These are phyloP conservation scores for Chaetomium tenue DNA, from an alignment of 495 filamentous ascomycete genomes.

Conservation along the genomic window DNA sequence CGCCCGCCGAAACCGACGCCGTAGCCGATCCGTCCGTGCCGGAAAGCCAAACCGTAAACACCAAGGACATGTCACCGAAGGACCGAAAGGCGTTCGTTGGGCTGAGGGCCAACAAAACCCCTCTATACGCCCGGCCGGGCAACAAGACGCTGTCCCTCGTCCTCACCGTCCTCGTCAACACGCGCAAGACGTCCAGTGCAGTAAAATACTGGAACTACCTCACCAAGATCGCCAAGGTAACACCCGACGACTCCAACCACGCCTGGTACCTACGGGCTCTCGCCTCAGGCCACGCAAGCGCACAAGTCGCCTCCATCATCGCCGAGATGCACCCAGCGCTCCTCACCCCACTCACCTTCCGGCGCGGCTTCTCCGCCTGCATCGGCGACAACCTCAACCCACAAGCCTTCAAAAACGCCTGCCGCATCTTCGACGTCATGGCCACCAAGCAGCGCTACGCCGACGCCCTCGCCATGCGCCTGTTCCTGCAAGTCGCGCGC, in stretches of 20 bases:
- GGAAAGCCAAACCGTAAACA: neutral
- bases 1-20: neutral
- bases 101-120: neutral
- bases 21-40: neutral
- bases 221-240: conserved; percentile 53
- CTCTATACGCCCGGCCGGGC: conserved; percentile 52
- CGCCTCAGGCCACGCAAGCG: conserved; percentile 59
- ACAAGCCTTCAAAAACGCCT: conserved; percentile 57
- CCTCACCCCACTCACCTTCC: conserved; percentile 57
- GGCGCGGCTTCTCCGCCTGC: conserved; percentile 68
- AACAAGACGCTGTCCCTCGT: conserved; percentile 69
- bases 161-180: conserved; percentile 57
- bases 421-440: conserved; percentile 60
- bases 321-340: conserved; percentile 45
- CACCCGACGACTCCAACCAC: conserved; percentile 69
- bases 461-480: conserved; percentile 44
- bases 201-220: conserved; percentile 72
- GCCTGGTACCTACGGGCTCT: conserved; percentile 65
- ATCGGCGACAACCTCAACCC: conserved; percentile 67
- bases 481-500: conserved; percentile 43
- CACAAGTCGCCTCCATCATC: conserved; percentile 54
- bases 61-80: neutral
- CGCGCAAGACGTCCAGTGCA: conserved; percentile 50
- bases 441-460: conserved; percentile 37
- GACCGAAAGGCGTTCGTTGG: neutral